These are phyloP conservation scores for Cordyceps tenuipes DNA, from an alignment of 2,329 filamentous ascomycete species.

Conservation along the genomic window DNA sequence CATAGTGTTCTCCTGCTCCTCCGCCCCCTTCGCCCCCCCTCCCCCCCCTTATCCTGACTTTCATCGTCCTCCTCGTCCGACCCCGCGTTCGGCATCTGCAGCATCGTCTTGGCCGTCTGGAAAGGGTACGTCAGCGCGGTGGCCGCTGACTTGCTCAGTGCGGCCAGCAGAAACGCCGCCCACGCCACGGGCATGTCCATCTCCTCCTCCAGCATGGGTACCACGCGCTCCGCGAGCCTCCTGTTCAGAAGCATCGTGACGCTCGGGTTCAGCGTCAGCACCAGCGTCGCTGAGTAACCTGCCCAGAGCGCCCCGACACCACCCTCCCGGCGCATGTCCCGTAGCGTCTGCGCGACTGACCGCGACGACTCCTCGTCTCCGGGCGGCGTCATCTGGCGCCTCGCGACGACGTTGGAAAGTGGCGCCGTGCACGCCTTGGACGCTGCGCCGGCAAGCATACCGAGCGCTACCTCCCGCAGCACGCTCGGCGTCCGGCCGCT, in stretches of 20 bases:
- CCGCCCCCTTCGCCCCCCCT: constrained; percentile 7
- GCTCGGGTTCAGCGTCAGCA: constrained; percentile 77
- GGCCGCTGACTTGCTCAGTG: constrained; percentile 69
- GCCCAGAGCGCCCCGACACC: constrained; percentile 72
- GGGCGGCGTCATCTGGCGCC: constrained; percentile 62
- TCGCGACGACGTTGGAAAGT: constrained; percentile 70
- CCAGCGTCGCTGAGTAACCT: constrained; percentile 71
- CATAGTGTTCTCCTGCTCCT: constrained; percentile 8
- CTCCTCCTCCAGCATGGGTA: constrained; percentile 39
- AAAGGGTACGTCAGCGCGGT: constrained; percentile 77
- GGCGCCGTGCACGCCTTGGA: constrained; percentile 72
- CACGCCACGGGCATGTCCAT: constrained; percentile 28
- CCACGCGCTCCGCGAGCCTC: constrained; percentile 51
- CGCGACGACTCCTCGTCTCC: constrained; percentile 13
- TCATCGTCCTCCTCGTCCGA: background rate
- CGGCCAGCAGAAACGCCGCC: constrained; percentile 49
- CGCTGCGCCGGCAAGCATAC: constrained; percentile 64
- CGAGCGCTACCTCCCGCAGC: constrained; percentile 65
- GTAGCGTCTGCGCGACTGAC: constrained; percentile 49
- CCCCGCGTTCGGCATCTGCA: constrained; percentile 48
- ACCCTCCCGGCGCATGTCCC: constrained; percentile 57
- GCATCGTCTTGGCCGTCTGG: constrained; percentile 71
- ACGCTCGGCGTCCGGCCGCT: constrained; percentile 42
- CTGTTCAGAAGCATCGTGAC: constrained; percentile 81
- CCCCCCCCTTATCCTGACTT: background rate